Percentiles rank a stretch among this genome's conserved stretches.
phyloP scores from a whole-genome alignment of 495 filamentous ascomycete genomes.

The Penicillium samsonianum region DNA sequence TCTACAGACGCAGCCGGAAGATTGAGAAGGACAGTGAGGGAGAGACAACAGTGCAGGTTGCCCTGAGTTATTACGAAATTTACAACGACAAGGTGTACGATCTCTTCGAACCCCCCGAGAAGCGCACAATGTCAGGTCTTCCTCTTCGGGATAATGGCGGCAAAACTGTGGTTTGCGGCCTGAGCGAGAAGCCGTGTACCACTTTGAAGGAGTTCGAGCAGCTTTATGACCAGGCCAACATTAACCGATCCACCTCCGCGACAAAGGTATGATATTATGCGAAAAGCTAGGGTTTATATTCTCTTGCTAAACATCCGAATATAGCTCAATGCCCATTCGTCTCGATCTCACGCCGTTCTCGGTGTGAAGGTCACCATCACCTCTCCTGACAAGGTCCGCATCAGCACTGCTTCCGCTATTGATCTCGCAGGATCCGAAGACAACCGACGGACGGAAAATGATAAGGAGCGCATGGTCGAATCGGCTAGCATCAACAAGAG shows the following conservation, averaged over 20 bases:
- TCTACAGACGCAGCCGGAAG: slow-evolving; percentile 84
- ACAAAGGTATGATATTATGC: slow-evolving; percentile 63
- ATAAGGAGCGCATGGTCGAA: slow-evolving; percentile 88
- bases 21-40: slow-evolving; percentile 81
- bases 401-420: slow-evolving; percentile 89
- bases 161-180: slow-evolving; percentile 88
- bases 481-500: slow-evolving; percentile 99
- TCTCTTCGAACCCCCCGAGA: slow-evolving; percentile 87
- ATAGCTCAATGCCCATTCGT: slow-evolving; percentile 88
- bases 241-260: slow-evolving; percentile 85
- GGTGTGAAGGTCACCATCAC: slow-evolving; percentile 83
- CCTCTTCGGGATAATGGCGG: slow-evolving; percentile 84
- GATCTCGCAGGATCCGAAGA: slow-evolving; percentile 97
- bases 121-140: slow-evolving; percentile 79
- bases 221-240: slow-evolving; percentile 92
- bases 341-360: slow-evolving; percentile 89
- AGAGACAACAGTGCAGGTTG: slow-evolving; percentile 70
- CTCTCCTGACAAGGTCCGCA: slow-evolving; percentile 66
- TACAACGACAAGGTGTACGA: slow-evolving; percentile 97
- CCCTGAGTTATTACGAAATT: slow-evolving; percentile 95
- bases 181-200: slow-evolving; percentile 82
- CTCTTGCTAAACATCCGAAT: not conserved
- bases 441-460: slow-evolving; percentile 92
- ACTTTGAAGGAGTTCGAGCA: slow-evolving; percentile 90
- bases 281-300: too few species aligned